Conservation (phyloP, 2,329 filamentous ascomycete genomes). For the Paramyrothecium roridum region DNA sequence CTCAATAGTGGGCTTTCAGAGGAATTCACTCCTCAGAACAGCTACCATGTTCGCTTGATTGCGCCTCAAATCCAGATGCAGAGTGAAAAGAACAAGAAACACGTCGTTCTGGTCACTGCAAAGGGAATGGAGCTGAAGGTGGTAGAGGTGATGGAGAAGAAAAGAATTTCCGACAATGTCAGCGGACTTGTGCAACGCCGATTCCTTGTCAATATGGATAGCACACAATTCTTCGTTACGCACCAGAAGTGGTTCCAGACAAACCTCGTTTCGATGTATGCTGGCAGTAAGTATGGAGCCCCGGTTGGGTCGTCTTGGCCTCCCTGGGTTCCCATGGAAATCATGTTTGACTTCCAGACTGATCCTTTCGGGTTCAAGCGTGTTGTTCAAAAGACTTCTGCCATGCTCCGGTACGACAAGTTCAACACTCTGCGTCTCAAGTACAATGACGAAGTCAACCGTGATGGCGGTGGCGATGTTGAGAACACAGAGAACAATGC, state of each 20-base stretch:
- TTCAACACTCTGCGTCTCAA: conserved; percentile 96
- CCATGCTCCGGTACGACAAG: conserved; percentile 92
- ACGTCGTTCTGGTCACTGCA: conserved; percentile 92
- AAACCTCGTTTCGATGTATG: conserved; percentile 86
- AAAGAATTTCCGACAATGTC: conserved; percentile 85
- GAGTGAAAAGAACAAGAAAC: conserved; percentile 95
- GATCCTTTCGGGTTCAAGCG: conserved; percentile 98
- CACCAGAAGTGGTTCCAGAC: conserved; percentile 87
- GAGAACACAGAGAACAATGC: conserved; percentile 52
- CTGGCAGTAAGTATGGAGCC: conserved; percentile 88
- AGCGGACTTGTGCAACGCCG: conserved; percentile 93
- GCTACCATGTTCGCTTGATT: conserved; percentile 91
- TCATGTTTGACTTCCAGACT: conserved; percentile 93
- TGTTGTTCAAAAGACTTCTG: conserved; percentile 95
- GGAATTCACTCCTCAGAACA: conserved; percentile 88
- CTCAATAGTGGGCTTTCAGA: conserved; percentile 74
- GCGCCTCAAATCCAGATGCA: conserved; percentile 97
- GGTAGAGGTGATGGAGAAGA: conserved; percentile 96
- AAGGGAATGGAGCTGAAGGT: conserved; percentile 99
- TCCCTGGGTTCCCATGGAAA: conserved; percentile 96
- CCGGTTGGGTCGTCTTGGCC: conserved; percentile 86
- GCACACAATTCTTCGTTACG: conserved; percentile 96
- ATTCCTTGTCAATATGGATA: conserved; percentile 94
- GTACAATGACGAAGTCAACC: conserved; percentile 89
- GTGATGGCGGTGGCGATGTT: conserved; percentile 49